These are phyloP conservation scores for Camillea tinctor DNA, from an alignment of 2,329 filamentous ascomycete genomes.

Conservation along the genomic window DNA sequence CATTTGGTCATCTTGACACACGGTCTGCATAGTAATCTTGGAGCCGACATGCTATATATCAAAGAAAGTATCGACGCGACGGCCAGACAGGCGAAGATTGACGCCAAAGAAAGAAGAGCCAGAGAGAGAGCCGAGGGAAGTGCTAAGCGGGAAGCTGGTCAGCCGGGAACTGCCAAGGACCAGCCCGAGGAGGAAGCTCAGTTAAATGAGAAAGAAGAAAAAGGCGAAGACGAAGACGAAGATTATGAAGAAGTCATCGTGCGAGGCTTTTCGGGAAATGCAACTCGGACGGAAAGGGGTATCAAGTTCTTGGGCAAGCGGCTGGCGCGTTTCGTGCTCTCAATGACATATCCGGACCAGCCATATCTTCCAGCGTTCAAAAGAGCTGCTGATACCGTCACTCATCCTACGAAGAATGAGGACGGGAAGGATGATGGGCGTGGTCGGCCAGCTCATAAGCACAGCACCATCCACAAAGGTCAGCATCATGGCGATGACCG, in stretches of 20 bases:
- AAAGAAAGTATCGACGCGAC: slow-evolving; percentile 95
- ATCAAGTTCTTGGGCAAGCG: slow-evolving; percentile 97
- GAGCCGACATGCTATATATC: slow-evolving; percentile 93
- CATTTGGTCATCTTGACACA: slow-evolving; percentile 93
- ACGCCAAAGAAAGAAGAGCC: slow-evolving; percentile 61
- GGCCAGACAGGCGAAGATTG: slow-evolving; percentile 69
- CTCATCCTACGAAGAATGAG: slow-evolving; percentile 39
- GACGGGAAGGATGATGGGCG: slow-evolving; percentile 43
- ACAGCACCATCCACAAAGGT: slow-evolving; percentile 57
- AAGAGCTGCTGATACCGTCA: slow-evolving; percentile 44
- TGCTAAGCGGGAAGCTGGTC: slow-evolving; percentile 16
- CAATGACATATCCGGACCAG: slow-evolving; percentile 91
- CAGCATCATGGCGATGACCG: slow-evolving; percentile 40
- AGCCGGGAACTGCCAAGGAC: slow-evolving; percentile 10
- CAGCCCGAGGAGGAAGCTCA: slow-evolving; percentile 2
- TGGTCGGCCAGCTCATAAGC: slow-evolving; percentile 53
- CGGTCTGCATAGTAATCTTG: slow-evolving; percentile 91
- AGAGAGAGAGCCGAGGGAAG: slow-evolving; percentile 42
- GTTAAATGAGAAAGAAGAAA: slow-evolving; percentile 8
- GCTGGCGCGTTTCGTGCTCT: slow-evolving; percentile 84
- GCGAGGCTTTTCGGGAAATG: slow-evolving; percentile 85
- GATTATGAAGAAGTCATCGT: slow-evolving; percentile 86
- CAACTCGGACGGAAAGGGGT: slow-evolving; percentile 85
- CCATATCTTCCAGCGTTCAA: slow-evolving; percentile 71
- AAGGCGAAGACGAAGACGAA: slow-evolving; percentile 26